A percentile compares a stretch with the other conserved stretches of the same genome.
Evolutionary conservation across 257 asterid species (phyloP).

Genomic region (Primulina tabacum): DNA sequence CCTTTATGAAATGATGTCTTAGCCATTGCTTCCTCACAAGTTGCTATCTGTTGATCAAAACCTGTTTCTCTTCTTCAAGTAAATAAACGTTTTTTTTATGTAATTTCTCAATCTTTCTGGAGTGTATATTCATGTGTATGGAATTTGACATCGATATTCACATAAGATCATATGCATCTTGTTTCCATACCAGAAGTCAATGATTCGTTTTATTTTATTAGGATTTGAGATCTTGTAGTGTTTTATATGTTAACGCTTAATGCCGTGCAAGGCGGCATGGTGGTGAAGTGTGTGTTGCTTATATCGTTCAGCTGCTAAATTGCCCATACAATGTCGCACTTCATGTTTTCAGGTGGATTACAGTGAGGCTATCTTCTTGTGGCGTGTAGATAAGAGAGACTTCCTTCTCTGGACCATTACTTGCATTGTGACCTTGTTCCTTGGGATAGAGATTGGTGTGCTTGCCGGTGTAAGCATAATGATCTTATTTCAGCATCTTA

Average conservation of each 20-base stretch:
- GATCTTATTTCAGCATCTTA: constrained; percentile 17
- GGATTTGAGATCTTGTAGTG: neutral
- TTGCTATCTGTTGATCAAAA: neutral
- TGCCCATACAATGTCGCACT: constrained; percentile 20
- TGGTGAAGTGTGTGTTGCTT: constrained; percentile 21
- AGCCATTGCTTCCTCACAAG: constrained; percentile 3
- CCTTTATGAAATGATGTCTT: neutral
- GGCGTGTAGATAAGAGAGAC: constrained; percentile 94
- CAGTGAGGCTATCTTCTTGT: constrained; percentile 83
- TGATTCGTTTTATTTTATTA: constrained; percentile 8
- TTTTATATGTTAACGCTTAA: neutral
- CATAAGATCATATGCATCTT: neutral
- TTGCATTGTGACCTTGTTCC: constrained; percentile 72
- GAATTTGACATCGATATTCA: neutral
- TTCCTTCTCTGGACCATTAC: constrained; percentile 90
- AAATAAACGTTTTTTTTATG: neutral
- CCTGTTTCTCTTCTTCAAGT: neutral
- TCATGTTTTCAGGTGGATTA: constrained; percentile 82
- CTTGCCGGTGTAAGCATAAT: constrained; percentile 76
- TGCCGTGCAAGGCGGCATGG: neutral
- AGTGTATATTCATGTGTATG: constrained; percentile 2
- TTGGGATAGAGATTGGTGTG: constrained; percentile 98
- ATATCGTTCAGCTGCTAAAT: constrained; percentile 26
- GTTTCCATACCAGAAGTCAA: neutral
- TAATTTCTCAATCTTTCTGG: neutral